These are phyloP conservation scores for Fomes fomentarius DNA, from an alignment of 1,284 basidiomycete species.

Conservation along the genomic window DNA sequence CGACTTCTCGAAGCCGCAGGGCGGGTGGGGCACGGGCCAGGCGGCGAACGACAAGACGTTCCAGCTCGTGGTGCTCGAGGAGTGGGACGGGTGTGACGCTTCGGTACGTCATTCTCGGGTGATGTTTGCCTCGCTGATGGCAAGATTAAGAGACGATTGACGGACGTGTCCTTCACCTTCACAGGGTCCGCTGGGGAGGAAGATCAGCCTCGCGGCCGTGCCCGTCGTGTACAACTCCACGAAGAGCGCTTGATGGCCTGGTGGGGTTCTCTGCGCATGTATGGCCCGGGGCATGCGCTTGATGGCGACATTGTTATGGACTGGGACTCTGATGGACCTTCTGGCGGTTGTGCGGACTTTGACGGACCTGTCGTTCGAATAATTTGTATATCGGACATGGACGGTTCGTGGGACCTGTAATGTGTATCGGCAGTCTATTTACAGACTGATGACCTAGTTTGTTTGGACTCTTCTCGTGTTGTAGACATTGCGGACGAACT, in stretches of 20 bases:
- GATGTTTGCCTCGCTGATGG: background rate
- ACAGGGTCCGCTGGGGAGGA: conserved; percentile 33
- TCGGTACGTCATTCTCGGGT: conserved; percentile 16
- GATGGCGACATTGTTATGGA: too few relatives aligned
- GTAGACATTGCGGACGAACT: too few relatives aligned
- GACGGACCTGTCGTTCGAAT: too few relatives aligned
- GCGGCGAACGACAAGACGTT: conserved; percentile 38
- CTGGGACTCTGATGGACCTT: background rate
- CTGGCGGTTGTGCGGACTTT: background rate
- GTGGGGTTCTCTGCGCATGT: too few relatives aligned
- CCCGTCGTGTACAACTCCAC: conserved; percentile 37
- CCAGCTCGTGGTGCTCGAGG: conserved; percentile 48
- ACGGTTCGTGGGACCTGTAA: too few relatives aligned
- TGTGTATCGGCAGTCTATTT: too few relatives aligned
- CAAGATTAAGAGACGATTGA: background rate
- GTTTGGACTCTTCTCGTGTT: too few relatives aligned
- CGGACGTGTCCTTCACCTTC: conserved; percentile 1
- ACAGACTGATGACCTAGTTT: too few relatives aligned
- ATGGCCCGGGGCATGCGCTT: too few relatives aligned
- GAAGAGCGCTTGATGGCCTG: background rate
- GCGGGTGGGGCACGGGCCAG: conserved; percentile 44
- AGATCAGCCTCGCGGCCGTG: conserved; percentile 30
- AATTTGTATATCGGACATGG: too few relatives aligned
- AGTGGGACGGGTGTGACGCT: conserved; percentile 44
- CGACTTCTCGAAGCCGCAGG: conserved; percentile 45